Evolutionary conservation across 352 stramenopile species (phyloP).

Genomic region (Peronosclerospora sorghi): DNA sequence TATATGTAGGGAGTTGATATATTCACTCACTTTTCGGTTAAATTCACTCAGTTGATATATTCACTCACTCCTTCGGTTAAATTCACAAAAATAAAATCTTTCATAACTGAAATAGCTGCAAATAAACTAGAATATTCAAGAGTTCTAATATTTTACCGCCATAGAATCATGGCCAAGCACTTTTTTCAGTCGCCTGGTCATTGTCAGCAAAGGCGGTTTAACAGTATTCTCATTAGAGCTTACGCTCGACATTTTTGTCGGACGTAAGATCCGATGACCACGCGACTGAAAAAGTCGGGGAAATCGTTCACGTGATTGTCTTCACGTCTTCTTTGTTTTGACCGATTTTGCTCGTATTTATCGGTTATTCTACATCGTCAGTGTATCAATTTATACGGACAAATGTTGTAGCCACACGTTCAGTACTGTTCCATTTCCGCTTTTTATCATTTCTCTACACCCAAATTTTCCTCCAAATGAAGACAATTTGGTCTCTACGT

Average conservation of each 20-base stretch:
- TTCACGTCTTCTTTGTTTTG: conserved; percentile 12
- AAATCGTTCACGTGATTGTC: conserved; percentile 3
- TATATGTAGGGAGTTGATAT: too few species aligned
- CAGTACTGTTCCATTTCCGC: too few species aligned
- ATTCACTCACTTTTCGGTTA: too few species aligned
- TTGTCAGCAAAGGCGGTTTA: conserved; percentile 18
- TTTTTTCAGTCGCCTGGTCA: conserved; percentile 10
- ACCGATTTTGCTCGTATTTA: conserved; percentile 7
- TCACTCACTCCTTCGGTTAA: too few species aligned
- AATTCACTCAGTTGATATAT: too few species aligned
- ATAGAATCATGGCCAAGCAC: conserved; percentile 3
- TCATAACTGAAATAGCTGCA: too few species aligned
- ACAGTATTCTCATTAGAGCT: conserved; percentile 24
- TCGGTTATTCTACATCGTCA: conserved; percentile 3
- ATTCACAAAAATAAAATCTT: too few species aligned
- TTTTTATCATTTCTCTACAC: conserved; percentile 2
- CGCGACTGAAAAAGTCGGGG: conserved; percentile 14
- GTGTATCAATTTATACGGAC: background rate
- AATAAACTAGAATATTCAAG: too few species aligned
- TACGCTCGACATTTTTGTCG: conserved; percentile 26
- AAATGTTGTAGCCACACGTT: too few species aligned
- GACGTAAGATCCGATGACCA: too few species aligned
- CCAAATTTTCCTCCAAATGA: conserved; percentile 8
- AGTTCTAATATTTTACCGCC: too few species aligned
- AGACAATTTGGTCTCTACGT: conserved; percentile 4